A percentile compares a stretch with the other conserved stretches of the same genome.
Evolutionary conservation across 2,329 filamentous ascomycete species (phyloP).

Genomic region (Piedraia hortae): DNA sequence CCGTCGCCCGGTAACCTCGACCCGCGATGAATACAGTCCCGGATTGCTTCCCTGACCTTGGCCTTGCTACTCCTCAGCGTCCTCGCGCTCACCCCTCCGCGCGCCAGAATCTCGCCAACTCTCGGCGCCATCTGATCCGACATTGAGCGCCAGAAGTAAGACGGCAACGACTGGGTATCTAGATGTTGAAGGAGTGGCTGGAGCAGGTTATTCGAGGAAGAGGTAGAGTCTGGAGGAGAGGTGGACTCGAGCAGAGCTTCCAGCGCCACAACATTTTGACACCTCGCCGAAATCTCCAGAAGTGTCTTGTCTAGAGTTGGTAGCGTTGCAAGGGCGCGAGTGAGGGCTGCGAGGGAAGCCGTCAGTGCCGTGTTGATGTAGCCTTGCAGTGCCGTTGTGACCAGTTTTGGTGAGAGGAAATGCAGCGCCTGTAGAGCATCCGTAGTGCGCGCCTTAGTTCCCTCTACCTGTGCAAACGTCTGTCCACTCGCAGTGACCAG

Average conservation of each 20-base stretch:
- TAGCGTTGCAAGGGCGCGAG: conserved; percentile 49
- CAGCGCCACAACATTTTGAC: conserved; percentile 74
- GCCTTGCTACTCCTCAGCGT: conserved; percentile 52
- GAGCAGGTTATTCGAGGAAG: conserved; percentile 32
- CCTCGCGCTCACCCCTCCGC: conserved; percentile 60
- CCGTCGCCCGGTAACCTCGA: conserved; percentile 32
- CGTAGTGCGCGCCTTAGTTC: conserved; percentile 42
- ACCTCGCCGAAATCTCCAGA: conserved; percentile 53
- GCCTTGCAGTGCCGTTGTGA: conserved; percentile 50
- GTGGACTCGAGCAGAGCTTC: conserved; percentile 47
- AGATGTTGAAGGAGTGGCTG: conserved; percentile 41
- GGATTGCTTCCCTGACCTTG: conserved; percentile 46
- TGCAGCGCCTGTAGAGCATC: conserved; percentile 56
- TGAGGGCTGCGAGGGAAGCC: conserved; percentile 45
- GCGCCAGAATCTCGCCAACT: conserved; percentile 59
- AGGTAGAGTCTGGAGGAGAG: conserved; percentile 26
- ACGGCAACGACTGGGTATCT: conserved; percentile 64
- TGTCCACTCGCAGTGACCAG: conserved; percentile 14
- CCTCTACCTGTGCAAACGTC: conserved; percentile 37
- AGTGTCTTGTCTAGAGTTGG: conserved; percentile 61
- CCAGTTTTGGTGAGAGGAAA: conserved; percentile 35
- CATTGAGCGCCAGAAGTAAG: conserved; percentile 80
- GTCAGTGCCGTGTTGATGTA: conserved; percentile 64
- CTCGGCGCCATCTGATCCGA: conserved; percentile 48
- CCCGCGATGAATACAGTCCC: conserved; percentile 58